Evolutionary conservation across 2,329 filamentous ascomycete genomes (phyloP).

Genomic region (Aureobasidium sp.): DNA sequence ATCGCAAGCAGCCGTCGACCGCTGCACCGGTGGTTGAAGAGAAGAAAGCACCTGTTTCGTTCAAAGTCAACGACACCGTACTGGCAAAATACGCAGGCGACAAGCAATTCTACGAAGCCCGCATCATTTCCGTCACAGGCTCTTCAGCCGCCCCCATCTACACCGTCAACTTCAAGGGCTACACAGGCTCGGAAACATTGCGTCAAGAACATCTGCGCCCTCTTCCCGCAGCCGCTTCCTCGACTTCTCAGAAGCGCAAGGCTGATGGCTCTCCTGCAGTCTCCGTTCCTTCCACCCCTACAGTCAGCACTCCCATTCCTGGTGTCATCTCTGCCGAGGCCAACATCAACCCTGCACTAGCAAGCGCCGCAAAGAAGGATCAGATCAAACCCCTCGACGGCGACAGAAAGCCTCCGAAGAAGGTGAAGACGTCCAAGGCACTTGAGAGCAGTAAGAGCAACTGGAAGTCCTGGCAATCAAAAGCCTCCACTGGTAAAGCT

Average conservation of each 20-base stretch:
- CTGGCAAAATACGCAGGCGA: constrained; percentile 92
- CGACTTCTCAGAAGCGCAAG: constrained; percentile 57
- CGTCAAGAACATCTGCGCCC: constrained; percentile 75
- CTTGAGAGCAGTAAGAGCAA: constrained; percentile 85
- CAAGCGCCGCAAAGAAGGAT: constrained; percentile 52
- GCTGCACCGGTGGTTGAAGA: constrained; percentile 25
- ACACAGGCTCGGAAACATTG: constrained; percentile 70
- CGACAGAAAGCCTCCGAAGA: constrained; percentile 52
- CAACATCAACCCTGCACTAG: constrained; percentile 56
- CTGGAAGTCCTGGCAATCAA: constrained; percentile 87
- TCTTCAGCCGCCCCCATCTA: constrained; percentile 88
- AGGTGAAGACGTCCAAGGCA: constrained; percentile 83
- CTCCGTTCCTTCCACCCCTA: constrained; percentile 28
- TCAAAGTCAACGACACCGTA: constrained; percentile 82
- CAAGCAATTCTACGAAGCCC: constrained; percentile 81
- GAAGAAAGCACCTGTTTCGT: constrained; percentile 41
- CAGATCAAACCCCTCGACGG: constrained; percentile 55
- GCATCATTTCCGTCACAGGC: constrained; percentile 88
- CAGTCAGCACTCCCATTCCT: constrained; percentile 29
- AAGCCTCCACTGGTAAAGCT: constrained; percentile 45
- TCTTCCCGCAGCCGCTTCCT: constrained; percentile 29
- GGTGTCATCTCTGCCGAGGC: constrained; percentile 59
- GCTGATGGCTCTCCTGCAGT: constrained; percentile 61
- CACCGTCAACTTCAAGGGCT: constrained; percentile 89
- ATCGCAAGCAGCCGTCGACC: constrained; percentile 33